Percentiles rank a stretch among this genome's conserved stretches.
Evolutionary conservation across 192 early-diverging fungal species (phyloP).

Genomic region (Coemansia sp.): DNA sequence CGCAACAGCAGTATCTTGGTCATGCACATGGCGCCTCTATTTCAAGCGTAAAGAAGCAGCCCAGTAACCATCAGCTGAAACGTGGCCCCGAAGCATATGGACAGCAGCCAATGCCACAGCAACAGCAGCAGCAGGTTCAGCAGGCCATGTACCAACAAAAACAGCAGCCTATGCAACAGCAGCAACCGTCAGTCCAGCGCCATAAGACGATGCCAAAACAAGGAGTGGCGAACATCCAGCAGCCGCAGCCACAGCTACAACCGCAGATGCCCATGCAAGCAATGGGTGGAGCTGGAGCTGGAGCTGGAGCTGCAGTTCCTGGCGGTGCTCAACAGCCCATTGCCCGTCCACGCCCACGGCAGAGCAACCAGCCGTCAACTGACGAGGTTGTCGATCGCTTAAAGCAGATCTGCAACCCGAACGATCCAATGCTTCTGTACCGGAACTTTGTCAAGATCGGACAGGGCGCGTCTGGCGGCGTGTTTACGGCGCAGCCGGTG

Average conservation of each 20-base stretch:
- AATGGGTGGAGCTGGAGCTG: background rate
- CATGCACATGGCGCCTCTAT: conserved; percentile 16
- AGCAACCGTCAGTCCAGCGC: conserved; percentile 30
- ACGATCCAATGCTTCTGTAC: conserved; percentile 85
- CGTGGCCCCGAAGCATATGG: conserved; percentile 32
- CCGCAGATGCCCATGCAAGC: conserved; percentile 27
- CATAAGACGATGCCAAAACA: conserved; percentile 43
- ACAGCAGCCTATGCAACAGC: conserved; percentile 26
- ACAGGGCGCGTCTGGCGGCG: conserved; percentile 92
- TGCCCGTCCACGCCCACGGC: conserved; percentile 56
- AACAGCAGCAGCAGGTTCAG: conserved; percentile 19
- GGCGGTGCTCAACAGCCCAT: conserved; percentile 29
- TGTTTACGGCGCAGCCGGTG: conserved; percentile 81
- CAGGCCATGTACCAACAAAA: conserved; percentile 14
- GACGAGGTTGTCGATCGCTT: conserved; percentile 84
- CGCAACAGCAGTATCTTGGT: conserved; percentile 12
- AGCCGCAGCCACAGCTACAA: conserved; percentile 12
- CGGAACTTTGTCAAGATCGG: conserved; percentile 88
- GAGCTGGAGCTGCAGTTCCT: conserved; percentile 11
- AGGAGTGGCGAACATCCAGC: conserved; percentile 12
- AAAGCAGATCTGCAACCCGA: conserved; percentile 80
- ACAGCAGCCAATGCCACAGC: conserved; percentile 28
- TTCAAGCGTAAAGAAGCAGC: conserved; percentile 34
- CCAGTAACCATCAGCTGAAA: conserved; percentile 52
- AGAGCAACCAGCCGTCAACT: conserved; percentile 59